phyloP scores from a whole-genome alignment of 2,329 filamentous ascomycete genomes.

The Fusarium cyanostomum region DNA sequence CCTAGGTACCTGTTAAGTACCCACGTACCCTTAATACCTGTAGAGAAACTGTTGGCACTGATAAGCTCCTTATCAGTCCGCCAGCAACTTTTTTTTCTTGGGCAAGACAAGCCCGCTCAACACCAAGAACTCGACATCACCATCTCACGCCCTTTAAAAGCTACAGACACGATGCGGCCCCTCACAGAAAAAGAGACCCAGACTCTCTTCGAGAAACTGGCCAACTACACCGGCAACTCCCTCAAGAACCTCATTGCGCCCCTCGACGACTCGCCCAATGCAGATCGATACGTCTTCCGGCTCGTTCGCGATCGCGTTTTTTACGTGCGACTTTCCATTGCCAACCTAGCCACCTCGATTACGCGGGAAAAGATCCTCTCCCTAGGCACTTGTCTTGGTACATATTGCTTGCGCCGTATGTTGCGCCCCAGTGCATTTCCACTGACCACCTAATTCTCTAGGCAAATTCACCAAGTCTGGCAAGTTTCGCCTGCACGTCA shows the following conservation, averaged over 20 bases:
- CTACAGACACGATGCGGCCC: slow-evolving; percentile 71
- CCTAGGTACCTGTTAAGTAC: background rate
- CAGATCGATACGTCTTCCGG: slow-evolving; percentile 86
- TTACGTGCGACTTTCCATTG: slow-evolving; percentile 89
- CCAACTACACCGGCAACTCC: slow-evolving; percentile 88
- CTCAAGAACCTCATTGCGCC: slow-evolving; percentile 86
- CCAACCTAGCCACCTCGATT: slow-evolving; percentile 90
- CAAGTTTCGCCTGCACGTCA: slow-evolving; percentile 95
- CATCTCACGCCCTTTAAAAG: background rate
- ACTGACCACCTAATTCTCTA: slow-evolving; percentile 41
- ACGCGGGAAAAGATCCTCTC: slow-evolving; percentile 83
- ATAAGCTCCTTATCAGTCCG: slow-evolving; percentile 38
- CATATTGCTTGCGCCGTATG: slow-evolving; percentile 1
- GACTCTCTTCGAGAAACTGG: slow-evolving; percentile 90
- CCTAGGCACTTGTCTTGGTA: slow-evolving; percentile 84
- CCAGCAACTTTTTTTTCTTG: slow-evolving; percentile 37
- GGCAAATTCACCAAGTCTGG: slow-evolving; percentile 97
- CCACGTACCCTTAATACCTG: too few relatives aligned
- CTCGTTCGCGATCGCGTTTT: slow-evolving; percentile 86
- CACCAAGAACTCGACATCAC: slow-evolving; percentile 24
- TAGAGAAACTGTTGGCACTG: background rate
- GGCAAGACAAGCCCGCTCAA: slow-evolving; percentile 9
- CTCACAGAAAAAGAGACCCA: slow-evolving; percentile 83
- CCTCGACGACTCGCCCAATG: slow-evolving; percentile 70
- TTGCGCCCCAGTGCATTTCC: background rate